Conservation (phyloP, 768 basidiomycete genomes). For the Macrolepiota fuliginosa region DNA sequence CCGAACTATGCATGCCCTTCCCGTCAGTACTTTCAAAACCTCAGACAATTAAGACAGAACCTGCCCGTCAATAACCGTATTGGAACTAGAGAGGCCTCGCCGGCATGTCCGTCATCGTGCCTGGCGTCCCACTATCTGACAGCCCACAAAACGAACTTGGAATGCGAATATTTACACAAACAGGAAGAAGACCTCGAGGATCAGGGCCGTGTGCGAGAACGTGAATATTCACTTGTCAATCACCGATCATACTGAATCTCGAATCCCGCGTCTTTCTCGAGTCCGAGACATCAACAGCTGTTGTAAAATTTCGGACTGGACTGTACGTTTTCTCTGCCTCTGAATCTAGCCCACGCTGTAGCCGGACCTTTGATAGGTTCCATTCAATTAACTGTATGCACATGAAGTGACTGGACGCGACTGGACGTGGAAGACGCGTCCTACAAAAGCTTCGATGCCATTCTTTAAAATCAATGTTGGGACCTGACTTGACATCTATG, state of each 20-base stretch:
- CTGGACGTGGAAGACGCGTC: conserved; percentile 3
- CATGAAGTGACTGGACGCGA: not conserved
- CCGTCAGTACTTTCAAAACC: too few species aligned
- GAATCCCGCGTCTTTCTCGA: not conserved
- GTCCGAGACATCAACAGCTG: not conserved
- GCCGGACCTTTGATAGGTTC: not conserved
- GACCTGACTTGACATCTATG: not conserved
- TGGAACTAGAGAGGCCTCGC: not conserved
- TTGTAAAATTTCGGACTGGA: too few species aligned
- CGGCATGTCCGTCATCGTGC: not conserved
- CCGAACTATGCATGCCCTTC: too few species aligned
- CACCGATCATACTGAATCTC: too few species aligned
- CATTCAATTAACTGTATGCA: not conserved
- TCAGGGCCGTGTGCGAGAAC: not conserved
- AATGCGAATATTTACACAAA: not conserved
- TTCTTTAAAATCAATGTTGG: conserved; percentile 2
- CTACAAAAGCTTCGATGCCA: not conserved
- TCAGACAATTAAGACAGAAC: too few species aligned
- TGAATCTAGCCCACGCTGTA: not conserved
- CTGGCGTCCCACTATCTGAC: not conserved
- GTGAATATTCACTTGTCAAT: not conserved
- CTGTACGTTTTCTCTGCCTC: not conserved
- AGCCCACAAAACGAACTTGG: not conserved
- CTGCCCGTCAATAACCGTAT: too few species aligned
- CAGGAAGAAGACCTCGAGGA: not conserved